Conservation (phyloP, 1,284 basidiomycete genomes). For the Marasmius oreades region DNA sequence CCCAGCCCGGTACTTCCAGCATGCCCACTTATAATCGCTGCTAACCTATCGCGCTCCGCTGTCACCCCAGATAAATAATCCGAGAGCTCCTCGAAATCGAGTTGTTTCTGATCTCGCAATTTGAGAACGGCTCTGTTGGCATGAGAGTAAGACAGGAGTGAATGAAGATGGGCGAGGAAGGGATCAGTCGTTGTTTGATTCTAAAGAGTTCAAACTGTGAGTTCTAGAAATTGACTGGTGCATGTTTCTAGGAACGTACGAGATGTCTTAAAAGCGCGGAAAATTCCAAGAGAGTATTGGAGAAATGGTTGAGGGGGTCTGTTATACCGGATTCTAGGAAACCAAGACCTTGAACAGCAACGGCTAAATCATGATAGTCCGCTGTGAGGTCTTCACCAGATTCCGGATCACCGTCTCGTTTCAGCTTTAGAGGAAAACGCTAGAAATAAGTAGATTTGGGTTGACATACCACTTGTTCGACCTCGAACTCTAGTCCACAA, state of each 20-base stretch:
- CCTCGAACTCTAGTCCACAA: constrained; percentile 73
- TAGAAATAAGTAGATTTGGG: constrained; percentile 22
- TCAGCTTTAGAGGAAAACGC: constrained; percentile 62
- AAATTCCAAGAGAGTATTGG: constrained; percentile 91
- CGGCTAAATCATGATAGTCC: constrained; percentile 96
- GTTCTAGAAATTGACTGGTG: neutral
- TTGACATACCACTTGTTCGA: constrained; percentile 81
- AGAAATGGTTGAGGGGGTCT: constrained; percentile 93
- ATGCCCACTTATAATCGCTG: constrained; percentile 79
- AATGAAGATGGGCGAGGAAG: constrained; percentile 86
- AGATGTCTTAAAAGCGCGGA: constrained; percentile 81
- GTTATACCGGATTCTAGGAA: constrained; percentile 98
- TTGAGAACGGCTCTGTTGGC: constrained; percentile 90
- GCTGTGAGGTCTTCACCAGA: constrained; percentile 86
- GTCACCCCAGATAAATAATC: constrained; percentile 92
- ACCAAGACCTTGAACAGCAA: constrained; percentile 93
- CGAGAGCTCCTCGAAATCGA: constrained; percentile 97
- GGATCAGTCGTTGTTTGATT: constrained; percentile 86
- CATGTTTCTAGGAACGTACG: constrained; percentile 39
- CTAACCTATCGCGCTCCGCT: constrained; percentile 87
- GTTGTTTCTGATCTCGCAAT: constrained; percentile 95
- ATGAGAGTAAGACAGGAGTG: constrained; percentile 84
- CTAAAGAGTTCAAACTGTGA: constrained; percentile 34
- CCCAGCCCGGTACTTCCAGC: constrained; percentile 81
- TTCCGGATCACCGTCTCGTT: constrained; percentile 72